Base-by-base conservation (phyloP, 2,329 filamentous ascomycete species). In the Aureobasidium musti region DNA sequence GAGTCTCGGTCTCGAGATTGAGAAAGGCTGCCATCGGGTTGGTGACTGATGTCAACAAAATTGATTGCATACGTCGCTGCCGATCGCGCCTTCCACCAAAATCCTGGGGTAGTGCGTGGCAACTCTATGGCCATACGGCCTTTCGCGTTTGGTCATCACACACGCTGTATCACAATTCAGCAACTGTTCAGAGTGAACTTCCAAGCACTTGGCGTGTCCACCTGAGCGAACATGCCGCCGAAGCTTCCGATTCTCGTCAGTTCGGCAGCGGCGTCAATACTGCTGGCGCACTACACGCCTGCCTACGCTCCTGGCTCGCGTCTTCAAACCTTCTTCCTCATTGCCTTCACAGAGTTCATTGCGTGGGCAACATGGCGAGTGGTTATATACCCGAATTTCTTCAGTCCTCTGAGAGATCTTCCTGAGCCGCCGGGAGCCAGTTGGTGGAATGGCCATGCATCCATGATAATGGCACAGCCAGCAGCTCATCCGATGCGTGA, bases 321-420 rank as follows among this genome's bases (percentile, higher is more conserved):
- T 43, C 49, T 79, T 4, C 76, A 76, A 59, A 82, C 80, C 7
- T 75, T 78, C 3, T 7, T 76, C 0, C 71, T 77, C n/a, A 67
- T 83, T 2, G 83, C 80, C 68, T 39, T 77, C 10, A 26, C 79
- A 1, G 73, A 78, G 54, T 71, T 79, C 28, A 47, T 77, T 3
- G 63, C 72, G 1, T 79, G 76, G 69, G 71, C 71, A 3, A 70
- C 76, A 30, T 86, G 79, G 75, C 73, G 65, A 5, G 72, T 84
- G 0, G 59, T 87, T 11, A 71, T 89, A 50, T 89, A 86, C 71
- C 87, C 87, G 3, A 76, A 80, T 39, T 84, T 81, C 68, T 78
- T 89, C 68, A 87, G 82, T 45, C 86, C 86, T 2, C 71, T 89
- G 54, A 81, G 84, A 68, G 77, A 86, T 71, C 73, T 90, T 37